Conservation (phyloP, 306 rosid genomes). For the Quercus wislizeni region DNA sequence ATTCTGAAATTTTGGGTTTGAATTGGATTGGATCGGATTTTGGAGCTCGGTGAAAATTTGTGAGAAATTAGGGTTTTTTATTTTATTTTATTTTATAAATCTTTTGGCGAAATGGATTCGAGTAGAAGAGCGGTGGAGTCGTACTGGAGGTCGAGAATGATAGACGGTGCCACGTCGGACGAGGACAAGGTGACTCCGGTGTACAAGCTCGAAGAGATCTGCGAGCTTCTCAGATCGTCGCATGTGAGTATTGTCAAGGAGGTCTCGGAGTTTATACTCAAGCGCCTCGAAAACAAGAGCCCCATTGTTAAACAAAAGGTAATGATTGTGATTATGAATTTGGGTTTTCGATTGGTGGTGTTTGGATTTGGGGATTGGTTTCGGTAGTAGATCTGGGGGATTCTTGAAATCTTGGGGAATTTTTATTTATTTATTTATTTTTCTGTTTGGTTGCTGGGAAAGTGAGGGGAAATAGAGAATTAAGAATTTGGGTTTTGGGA, state of each 20-base stretch:
- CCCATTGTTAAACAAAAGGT: conserved; percentile 98
- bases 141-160: conserved; percentile 85
- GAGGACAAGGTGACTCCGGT: conserved; percentile 95
- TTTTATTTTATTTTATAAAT: neutral
- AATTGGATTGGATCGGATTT: conserved; percentile 24
- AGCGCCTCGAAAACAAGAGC: conserved; percentile 86
- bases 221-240: conserved; percentile 81
- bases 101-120: conserved; percentile 66
- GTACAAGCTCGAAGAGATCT: conserved; percentile 84
- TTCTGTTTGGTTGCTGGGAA: neutral
- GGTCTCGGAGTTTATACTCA: conserved; percentile 74
- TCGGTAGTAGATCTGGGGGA: conserved; percentile 27
- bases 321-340: conserved; percentile 2
- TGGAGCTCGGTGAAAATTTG: conserved; percentile 12
- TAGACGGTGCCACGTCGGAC: conserved; percentile 85
- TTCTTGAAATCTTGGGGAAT: neutral
- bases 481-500: neutral
- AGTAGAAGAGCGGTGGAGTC: conserved; percentile 99
- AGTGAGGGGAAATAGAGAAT: conserved; percentile 5
- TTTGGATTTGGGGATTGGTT: conserved; percentile 17
- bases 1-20: neutral
- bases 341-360: neutral
- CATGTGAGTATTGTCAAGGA: conserved; percentile 90
- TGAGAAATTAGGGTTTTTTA: neutral
- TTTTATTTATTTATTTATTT: neutral